These are phyloP conservation scores for Polychytrium aggregatum DNA, from an alignment of 192 early-diverging fungal species.

Conservation along the genomic window DNA sequence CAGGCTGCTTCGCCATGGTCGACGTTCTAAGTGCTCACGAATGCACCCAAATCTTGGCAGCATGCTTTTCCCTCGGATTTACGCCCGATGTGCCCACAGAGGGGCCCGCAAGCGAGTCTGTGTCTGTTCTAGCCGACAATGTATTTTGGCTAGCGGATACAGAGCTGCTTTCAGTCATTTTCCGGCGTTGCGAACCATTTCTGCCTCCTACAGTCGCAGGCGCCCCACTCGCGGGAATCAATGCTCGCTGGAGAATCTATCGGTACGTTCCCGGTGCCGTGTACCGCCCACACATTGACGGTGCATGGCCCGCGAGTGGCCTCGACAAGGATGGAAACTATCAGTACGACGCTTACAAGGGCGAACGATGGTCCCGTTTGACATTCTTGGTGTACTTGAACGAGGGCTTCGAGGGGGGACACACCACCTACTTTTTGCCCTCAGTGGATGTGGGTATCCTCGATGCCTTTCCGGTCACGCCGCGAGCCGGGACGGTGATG, in stretches of 20 bases:
- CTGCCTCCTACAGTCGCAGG: slow-evolving; percentile 37
- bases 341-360: slow-evolving; percentile 40
- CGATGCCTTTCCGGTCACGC: slow-evolving; percentile 26
- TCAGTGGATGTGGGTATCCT: slow-evolving; percentile 15
- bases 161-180: slow-evolving; percentile 37
- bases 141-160: slow-evolving; percentile 58
- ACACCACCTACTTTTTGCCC: slow-evolving; percentile 38
- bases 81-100: slow-evolving; percentile 49
- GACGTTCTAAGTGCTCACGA: slow-evolving; percentile 41
- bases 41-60: slow-evolving; percentile 44
- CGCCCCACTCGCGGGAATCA: slow-evolving; percentile 36
- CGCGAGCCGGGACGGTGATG: slow-evolving; percentile 27
- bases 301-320: slow-evolving; percentile 53
- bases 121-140: slow-evolving; percentile 51
- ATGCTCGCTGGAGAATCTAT: slow-evolving; percentile 53
- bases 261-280: slow-evolving; percentile 53
- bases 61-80: slow-evolving; percentile 48
- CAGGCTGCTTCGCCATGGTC: slow-evolving; percentile 42
- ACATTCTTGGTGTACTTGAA: slow-evolving; percentile 41
- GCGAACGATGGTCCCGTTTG: slow-evolving; percentile 21
- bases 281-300: slow-evolving; percentile 57
- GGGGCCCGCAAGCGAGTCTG: slow-evolving; percentile 36
- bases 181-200: slow-evolving; percentile 27
- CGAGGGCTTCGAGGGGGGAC: slow-evolving; percentile 33
- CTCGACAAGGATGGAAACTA: slow-evolving; percentile 42